Conservation (phyloP, 441 rosid species). For the Brassica hybrid region DNA sequence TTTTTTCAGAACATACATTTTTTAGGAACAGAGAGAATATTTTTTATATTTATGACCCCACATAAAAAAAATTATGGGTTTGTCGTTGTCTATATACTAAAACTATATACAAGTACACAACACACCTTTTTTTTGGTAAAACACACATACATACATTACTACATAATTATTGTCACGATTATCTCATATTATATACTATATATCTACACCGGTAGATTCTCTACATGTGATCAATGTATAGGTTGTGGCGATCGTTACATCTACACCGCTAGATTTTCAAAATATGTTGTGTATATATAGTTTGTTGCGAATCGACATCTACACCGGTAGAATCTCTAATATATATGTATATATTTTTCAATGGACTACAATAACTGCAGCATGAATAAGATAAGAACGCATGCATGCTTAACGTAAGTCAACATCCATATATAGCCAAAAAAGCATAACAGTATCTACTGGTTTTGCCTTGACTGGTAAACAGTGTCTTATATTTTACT, state of each 20-base stretch:
- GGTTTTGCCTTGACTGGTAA: conserved; percentile 2
- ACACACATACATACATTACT: neutral
- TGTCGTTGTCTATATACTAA: neutral
- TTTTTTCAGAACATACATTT: too few species aligned
- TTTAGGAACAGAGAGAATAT: too few species aligned
- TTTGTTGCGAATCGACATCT: neutral
- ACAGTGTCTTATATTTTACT: conserved; percentile 1
- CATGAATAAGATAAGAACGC: conserved; percentile 19
- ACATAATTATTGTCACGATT: neutral
- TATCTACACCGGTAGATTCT: neutral
- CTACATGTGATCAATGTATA: neutral
- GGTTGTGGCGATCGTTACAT: neutral
- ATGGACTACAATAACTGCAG: conserved; percentile 8
- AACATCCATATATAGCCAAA: neutral
- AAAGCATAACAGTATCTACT: neutral
- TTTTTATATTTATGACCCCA: too few species aligned
- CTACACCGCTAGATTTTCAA: neutral
- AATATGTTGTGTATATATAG: neutral
- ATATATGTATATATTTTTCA: conserved; percentile 4
- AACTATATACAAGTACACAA: neutral
- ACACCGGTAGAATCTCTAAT: neutral
- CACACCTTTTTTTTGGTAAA: neutral
- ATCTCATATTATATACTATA: neutral
- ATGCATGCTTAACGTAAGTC: conserved; percentile 16
- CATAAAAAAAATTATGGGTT: too few species aligned